These are phyloP conservation scores for Phlebiopsis flavidoalba DNA, from an alignment of 768 basidiomycete species.

Conservation along the genomic window DNA sequence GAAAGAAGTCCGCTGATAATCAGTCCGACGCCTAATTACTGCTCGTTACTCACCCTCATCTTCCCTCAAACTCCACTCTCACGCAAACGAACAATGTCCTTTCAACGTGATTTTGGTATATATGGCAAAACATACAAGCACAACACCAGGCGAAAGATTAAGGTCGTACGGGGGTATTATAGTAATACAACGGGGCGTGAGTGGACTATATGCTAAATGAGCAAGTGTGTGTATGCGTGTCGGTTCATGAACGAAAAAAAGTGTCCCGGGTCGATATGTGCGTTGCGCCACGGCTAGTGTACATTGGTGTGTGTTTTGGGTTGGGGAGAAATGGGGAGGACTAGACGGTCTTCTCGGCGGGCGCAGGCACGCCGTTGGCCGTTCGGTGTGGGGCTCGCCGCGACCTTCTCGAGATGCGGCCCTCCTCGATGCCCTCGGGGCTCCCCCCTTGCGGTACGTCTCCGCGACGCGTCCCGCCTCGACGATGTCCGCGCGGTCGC, in stretches of 20 bases:
- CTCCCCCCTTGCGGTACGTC: conserved; percentile 24
- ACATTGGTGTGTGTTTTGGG: neutral
- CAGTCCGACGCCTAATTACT: too few relatives aligned
- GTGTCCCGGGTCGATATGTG: neutral
- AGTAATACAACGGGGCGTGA: too few relatives aligned
- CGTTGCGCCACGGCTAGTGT: neutral
- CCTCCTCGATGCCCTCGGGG: conserved; percentile 23
- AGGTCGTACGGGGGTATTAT: too few relatives aligned
- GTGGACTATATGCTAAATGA: too few relatives aligned
- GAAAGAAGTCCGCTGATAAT: too few relatives aligned
- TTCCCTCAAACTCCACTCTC: too few relatives aligned
- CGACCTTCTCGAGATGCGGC: conserved; percentile 23
- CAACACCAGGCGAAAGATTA: too few relatives aligned
- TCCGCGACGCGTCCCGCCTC: conserved; percentile 34
- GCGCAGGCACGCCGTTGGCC: too few relatives aligned
- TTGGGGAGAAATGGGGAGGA: neutral
- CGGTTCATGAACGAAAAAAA: neutral
- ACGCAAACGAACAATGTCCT: too few relatives aligned
- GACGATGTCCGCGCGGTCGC: conserved; percentile 39
- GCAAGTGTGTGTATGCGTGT: neutral
- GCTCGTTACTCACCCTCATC: too few relatives aligned
- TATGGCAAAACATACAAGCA: too few relatives aligned
- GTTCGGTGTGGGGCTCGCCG: neutral
- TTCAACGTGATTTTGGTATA: too few relatives aligned
- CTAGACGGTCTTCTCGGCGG: neutral